Evolutionary conservation across 2,329 filamentous ascomycete genomes (phyloP).

Genomic region (Rhynchosporium graminicola): DNA sequence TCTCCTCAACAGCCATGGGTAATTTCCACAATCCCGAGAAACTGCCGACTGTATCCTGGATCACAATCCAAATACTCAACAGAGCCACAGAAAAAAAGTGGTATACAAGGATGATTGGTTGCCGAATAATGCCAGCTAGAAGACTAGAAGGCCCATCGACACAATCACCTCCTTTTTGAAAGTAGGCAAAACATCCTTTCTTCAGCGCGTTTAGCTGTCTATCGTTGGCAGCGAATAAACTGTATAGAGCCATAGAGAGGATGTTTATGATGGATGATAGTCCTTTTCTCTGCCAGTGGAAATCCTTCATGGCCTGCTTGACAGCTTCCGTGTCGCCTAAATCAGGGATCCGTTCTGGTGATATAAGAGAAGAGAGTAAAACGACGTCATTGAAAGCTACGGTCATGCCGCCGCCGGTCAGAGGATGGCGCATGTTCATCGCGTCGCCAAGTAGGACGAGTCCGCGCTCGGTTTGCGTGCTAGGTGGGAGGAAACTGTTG

Average conservation of each 20-base stretch:
- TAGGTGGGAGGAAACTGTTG: conserved; percentile 87
- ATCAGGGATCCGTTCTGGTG: conserved; percentile 65
- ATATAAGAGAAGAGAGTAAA: conserved; percentile 71
- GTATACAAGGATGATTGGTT: conserved; percentile 76
- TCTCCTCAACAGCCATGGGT: conserved; percentile 66
- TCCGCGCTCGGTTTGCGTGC: conserved; percentile 68
- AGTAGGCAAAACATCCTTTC: conserved; percentile 90
- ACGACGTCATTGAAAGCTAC: conserved; percentile 93
- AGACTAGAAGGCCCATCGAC: conserved; percentile 79
- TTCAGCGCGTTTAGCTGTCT: conserved; percentile 77
- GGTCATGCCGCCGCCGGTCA: conserved; percentile 97
- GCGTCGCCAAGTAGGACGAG: conserved; percentile 88
- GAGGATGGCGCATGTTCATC: conserved; percentile 98
- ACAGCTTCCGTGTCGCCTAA: conserved; percentile 70
- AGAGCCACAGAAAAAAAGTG: conserved; percentile 97
- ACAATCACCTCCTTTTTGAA: conserved; percentile 70
- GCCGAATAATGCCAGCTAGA: conserved; percentile 76
- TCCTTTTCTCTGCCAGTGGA: conserved; percentile 86
- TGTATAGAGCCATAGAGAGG: conserved; percentile 91
- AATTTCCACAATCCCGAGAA: conserved; percentile 54
- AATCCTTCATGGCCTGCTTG: conserved; percentile 61
- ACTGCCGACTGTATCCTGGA: conserved; percentile 50
- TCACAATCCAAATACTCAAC: conserved; percentile 72
- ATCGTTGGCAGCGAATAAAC: conserved; percentile 85
- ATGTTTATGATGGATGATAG: conserved; percentile 92